Conservation (phyloP, 371 early-diverging fungal genomes). For the Paraphysoderma sedebokerense region DNA sequence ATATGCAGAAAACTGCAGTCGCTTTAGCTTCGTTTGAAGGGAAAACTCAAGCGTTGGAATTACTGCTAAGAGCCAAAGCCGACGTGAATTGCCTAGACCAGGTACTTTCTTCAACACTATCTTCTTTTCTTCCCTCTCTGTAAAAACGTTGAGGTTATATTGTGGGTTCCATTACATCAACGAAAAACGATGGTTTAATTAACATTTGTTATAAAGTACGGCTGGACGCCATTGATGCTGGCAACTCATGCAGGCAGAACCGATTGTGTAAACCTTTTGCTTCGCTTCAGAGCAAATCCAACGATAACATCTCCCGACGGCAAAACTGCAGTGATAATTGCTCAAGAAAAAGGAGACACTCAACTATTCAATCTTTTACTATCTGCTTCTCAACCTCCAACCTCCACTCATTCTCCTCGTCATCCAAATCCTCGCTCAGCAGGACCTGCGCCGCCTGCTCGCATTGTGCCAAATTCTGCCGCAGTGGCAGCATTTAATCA, state of each 20-base stretch:
- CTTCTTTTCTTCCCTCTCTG: too few species aligned
- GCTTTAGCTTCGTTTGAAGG: neutral
- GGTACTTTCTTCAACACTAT: too few species aligned
- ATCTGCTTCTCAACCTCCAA: too few species aligned
- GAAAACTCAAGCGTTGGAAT: neutral
- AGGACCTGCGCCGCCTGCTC: too few species aligned
- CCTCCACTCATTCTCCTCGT: too few species aligned
- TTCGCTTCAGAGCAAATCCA: neutral
- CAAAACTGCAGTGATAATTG: neutral
- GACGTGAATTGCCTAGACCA: neutral
- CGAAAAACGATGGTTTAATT: too few species aligned
- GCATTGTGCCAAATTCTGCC: too few species aligned
- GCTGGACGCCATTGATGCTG: neutral
- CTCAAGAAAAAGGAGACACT: neutral
- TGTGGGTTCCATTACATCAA: too few species aligned
- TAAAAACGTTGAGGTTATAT: too few species aligned
- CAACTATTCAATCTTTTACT: too few species aligned
- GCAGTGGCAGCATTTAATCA: too few species aligned
- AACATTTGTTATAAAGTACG: neutral
- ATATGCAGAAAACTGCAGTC: neutral
- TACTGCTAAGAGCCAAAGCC: neutral
- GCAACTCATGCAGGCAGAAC: neutral
- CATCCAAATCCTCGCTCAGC: too few species aligned
- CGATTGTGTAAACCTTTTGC: neutral
- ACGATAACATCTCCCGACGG: neutral